phyloP scores from a whole-genome alignment of 164 flowering plant genomes.

The Amborella trichopoda region DNA sequence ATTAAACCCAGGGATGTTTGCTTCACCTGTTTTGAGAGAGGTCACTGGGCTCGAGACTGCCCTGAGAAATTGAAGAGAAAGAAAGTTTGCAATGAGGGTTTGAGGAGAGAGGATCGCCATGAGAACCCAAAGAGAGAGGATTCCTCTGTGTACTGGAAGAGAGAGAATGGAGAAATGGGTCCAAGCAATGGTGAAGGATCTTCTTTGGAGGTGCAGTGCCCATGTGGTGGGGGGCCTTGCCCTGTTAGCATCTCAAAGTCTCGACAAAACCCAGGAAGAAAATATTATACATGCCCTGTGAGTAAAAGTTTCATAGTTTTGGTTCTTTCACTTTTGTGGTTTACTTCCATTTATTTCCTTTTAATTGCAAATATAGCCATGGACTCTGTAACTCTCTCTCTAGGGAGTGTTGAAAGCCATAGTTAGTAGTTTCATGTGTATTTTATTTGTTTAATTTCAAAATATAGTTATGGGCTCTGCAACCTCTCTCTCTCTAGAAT shows the following conservation, averaged over 20 bases:
- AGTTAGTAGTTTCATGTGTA: too few relatives aligned
- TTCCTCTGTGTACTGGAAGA: too few relatives aligned
- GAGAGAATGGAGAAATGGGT: too few relatives aligned
- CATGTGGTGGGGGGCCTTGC: neutral
- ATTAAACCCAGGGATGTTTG: slow-evolving; percentile 1
- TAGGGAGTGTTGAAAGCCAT: too few relatives aligned
- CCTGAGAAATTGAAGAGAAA: neutral
- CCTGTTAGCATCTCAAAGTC: neutral
- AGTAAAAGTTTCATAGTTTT: too few relatives aligned
- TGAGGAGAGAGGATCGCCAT: neutral
- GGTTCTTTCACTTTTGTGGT: neutral
- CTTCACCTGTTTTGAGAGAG: neutral
- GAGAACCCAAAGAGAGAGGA: too few relatives aligned
- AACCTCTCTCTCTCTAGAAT: too few relatives aligned
- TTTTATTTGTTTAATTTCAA: too few relatives aligned
- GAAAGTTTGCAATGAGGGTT: too few relatives aligned
- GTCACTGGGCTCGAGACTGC: slow-evolving; percentile 2
- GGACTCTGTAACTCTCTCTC: too few relatives aligned
- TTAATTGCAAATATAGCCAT: too few relatives aligned
- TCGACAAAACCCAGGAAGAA: neutral
- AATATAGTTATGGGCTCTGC: too few relatives aligned
- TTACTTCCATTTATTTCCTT: neutral
- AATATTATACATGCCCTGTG: slow-evolving; percentile 2
- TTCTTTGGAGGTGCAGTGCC: neutral
- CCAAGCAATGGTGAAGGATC: neutral